Conservation (phyloP, 2,329 filamentous ascomycete species). For the Bipolaris bicolor region DNA sequence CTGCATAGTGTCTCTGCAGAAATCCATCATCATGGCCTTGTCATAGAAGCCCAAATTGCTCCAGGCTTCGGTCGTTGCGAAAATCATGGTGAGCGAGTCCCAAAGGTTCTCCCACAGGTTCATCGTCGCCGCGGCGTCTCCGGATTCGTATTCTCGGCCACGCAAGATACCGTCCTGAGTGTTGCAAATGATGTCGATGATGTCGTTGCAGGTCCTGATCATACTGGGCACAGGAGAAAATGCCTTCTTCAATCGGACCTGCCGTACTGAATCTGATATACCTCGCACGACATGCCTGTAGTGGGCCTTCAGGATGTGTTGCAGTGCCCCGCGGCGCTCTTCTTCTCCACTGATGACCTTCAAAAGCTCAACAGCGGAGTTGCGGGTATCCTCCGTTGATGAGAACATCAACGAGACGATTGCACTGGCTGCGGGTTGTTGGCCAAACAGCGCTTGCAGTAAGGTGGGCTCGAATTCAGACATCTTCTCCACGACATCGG, state of each 20-base stretch:
- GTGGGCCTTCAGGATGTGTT: constrained; percentile 63
- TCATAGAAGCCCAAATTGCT: constrained; percentile 69
- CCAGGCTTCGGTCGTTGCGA: constrained; percentile 84
- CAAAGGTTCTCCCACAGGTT: constrained; percentile 86
- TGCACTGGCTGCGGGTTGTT: constrained; percentile 71
- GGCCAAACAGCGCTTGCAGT: constrained; percentile 71
- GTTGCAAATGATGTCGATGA: constrained; percentile 69
- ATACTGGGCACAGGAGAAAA: constrained; percentile 66
- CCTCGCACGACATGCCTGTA: constrained; percentile 63
- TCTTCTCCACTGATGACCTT: constrained; percentile 79
- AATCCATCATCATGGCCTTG: constrained; percentile 82
- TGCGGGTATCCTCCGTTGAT: constrained; percentile 77
- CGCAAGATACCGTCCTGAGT: constrained; percentile 68
- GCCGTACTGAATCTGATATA: constrained; percentile 62
- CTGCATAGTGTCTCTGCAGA: constrained; percentile 94
- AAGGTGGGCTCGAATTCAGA: constrained; percentile 75
- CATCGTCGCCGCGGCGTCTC: constrained; percentile 70
- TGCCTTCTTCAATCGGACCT: constrained; percentile 61
- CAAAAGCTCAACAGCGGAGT: constrained; percentile 79
- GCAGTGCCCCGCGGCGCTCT: constrained; percentile 65
- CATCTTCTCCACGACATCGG: constrained; percentile 76
- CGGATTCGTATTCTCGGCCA: constrained; percentile 61
- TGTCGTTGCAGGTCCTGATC: constrained; percentile 66
- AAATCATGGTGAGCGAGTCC: constrained; percentile 80
- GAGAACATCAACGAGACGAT: constrained; percentile 82